Evolutionary conservation across 257 asterid species (phyloP).

Genomic region (Solanum okadae): DNA sequence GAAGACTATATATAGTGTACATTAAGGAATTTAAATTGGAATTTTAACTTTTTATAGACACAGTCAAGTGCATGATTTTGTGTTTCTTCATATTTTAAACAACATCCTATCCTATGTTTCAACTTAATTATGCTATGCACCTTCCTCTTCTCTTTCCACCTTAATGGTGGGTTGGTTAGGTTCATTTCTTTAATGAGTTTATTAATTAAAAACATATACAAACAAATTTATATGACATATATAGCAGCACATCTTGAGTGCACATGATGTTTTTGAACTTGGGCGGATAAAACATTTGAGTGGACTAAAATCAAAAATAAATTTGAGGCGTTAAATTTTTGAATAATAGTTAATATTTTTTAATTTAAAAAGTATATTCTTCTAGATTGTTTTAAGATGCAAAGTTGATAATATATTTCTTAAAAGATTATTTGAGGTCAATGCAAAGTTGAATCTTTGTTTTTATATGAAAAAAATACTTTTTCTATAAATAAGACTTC

Average conservation of each 20-base stretch:
- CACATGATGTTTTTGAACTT: background rate
- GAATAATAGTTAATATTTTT: too few relatives aligned
- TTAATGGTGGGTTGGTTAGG: background rate
- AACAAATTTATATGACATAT: background rate
- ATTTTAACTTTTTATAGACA: background rate
- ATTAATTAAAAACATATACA: background rate
- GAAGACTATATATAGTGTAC: background rate
- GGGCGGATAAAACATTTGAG: too few relatives aligned
- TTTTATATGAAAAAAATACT: too few relatives aligned
- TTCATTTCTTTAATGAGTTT: background rate
- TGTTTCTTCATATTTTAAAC: background rate
- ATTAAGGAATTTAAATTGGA: background rate
- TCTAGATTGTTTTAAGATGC: too few relatives aligned
- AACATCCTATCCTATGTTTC: background rate
- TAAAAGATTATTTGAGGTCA: too few relatives aligned
- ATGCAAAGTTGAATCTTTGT: too few relatives aligned
- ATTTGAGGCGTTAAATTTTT: background rate
- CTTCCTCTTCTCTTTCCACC: background rate
- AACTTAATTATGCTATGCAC: too few relatives aligned
- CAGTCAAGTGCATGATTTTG: background rate
- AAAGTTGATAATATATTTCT: too few relatives aligned
- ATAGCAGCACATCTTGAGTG: background rate
- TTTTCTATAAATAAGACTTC: too few relatives aligned
- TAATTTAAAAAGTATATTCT: too few relatives aligned
- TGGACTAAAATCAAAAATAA: too few relatives aligned